Evolutionary conservation across 2,329 filamentous ascomycete genomes (phyloP).

Genomic region (Plectosphaerella sp.): DNA sequence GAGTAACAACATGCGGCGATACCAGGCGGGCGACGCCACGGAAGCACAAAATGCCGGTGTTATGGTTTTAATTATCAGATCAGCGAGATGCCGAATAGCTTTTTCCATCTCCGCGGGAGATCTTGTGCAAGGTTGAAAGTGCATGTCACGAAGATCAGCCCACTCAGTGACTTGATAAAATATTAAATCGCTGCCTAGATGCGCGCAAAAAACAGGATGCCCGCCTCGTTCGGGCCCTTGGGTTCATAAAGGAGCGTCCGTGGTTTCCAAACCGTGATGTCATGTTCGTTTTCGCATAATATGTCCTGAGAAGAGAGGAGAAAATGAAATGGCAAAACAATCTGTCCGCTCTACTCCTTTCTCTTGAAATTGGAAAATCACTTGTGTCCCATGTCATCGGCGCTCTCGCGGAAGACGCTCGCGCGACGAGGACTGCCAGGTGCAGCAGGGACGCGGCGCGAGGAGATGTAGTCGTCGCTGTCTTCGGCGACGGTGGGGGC

Average conservation of each 20-base stretch:
- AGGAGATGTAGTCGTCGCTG: conserved; percentile 19
- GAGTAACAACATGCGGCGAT: no score
- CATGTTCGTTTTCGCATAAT: neutral
- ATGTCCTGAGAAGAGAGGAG: conserved; percentile 11
- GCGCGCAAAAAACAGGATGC: no score
- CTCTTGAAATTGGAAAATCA: neutral
- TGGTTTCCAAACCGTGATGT: neutral
- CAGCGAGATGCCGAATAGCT: no score
- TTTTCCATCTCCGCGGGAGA: no score
- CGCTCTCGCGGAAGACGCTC: conserved; percentile 37
- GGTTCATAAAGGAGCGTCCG: neutral
- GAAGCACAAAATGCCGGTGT: no score
- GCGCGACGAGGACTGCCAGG: conserved; percentile 20
- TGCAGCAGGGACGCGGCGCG: conserved; percentile 11
- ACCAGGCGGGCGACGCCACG: no score
- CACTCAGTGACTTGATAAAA: no score
- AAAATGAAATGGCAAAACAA: neutral
- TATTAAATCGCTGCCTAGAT: no score
- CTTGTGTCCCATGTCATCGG: conserved; percentile 30
- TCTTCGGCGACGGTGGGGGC: conserved; percentile 10
- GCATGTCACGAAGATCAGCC: no score
- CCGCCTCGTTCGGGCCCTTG: no score
- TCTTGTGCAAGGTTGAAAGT: no score
- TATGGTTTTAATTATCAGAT: no score
- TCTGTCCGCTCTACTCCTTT: neutral